Evolutionary conservation across 306 rosid species (phyloP).

Genomic region (Datisca glomerata): DNA sequence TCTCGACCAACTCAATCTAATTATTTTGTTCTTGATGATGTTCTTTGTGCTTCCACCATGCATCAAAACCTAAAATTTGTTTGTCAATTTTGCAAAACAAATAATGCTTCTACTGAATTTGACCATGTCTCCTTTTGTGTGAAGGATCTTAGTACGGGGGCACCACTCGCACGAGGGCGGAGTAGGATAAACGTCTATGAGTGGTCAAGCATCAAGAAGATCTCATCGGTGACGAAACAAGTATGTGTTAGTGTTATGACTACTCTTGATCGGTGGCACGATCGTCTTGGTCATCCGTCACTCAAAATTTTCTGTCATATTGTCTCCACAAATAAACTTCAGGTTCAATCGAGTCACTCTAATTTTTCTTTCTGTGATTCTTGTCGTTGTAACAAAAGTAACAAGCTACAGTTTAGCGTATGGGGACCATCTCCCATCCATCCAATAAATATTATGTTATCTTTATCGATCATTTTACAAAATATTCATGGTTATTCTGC

Average conservation of each 20-base stretch:
- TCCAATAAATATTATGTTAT: neutral
- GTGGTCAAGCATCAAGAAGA: neutral
- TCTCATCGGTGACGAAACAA: neutral
- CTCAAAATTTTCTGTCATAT: too few relatives aligned
- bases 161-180: neutral
- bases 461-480: neutral
- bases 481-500: neutral
- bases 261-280: neutral
- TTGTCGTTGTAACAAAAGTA: neutral
- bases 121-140: neutral
- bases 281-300: too few relatives aligned
- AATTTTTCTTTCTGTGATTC: neutral
- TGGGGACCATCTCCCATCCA: too few relatives aligned
- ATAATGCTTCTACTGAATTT: too few relatives aligned
- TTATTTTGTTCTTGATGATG: neutral
- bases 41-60: too few relatives aligned
- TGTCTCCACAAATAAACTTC: neutral
- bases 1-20: neutral
- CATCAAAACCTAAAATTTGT: neutral
- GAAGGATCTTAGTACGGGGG: neutral
- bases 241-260: neutral
- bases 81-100: too few relatives aligned
- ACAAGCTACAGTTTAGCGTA: too few relatives aligned
- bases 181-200: neutral
- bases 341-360: neutral